Conservation (phyloP, 1,139 yeast genomes). For the Diutina catenulata region DNA sequence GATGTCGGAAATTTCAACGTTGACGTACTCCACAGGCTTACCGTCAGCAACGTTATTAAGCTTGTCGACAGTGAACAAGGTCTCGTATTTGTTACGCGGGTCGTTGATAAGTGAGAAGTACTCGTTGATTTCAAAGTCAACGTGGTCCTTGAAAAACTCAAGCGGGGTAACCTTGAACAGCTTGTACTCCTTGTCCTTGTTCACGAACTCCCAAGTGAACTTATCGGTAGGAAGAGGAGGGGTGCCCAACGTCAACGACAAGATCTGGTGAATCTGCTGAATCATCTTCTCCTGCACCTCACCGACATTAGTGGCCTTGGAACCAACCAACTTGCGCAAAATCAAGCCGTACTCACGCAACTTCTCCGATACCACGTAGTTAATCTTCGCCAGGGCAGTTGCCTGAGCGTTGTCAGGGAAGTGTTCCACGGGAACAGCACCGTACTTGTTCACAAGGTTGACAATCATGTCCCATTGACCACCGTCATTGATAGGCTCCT, state of each 20-base stretch:
- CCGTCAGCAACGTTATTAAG: slow-evolving; percentile 64
- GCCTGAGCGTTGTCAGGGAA: slow-evolving; percentile 69
- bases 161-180: slow-evolving; percentile 46
- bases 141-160: slow-evolving; percentile 46
- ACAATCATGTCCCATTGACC: slow-evolving; percentile 82
- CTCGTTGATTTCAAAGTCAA: slow-evolving; percentile 38
- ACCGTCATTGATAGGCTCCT: slow-evolving; percentile 64
- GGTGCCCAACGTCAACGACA: slow-evolving; percentile 58
- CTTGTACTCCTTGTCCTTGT: slow-evolving; percentile 56
- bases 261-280: slow-evolving; percentile 48
- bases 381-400: slow-evolving; percentile 42
- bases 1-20: slow-evolving; percentile 46
- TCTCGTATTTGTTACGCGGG: slow-evolving; percentile 60
- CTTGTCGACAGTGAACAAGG: slow-evolving; percentile 56
- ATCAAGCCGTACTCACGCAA: slow-evolving; percentile 66
- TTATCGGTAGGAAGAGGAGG: slow-evolving; percentile 65
- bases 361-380: slow-evolving; percentile 50
- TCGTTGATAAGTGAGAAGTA: slow-evolving; percentile 65
- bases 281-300: slow-evolving; percentile 37
- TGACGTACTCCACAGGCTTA: slow-evolving; percentile 56
- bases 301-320: slow-evolving; percentile 11
- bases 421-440: slow-evolving; percentile 59
- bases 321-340: slow-evolving; percentile 35
- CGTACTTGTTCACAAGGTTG: slow-evolving; percentile 65
- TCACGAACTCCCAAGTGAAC: slow-evolving; percentile 63